Percentiles rank a stretch among this genome's conserved stretches.
Evolutionary conservation across 495 filamentous ascomycete species (phyloP).

Genomic region (Xylaria cubensis): DNA sequence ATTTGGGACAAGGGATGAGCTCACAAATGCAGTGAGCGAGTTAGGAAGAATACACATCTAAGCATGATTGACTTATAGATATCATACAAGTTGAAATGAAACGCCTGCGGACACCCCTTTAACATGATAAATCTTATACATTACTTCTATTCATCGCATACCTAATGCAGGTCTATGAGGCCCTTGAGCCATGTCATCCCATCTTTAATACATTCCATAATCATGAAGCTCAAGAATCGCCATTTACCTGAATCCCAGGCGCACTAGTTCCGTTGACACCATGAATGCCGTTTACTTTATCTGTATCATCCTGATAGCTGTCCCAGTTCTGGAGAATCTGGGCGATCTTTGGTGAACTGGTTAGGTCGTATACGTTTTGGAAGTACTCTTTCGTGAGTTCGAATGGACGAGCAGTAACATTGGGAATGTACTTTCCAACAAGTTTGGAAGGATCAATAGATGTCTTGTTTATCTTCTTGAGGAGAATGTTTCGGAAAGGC

Average conservation of each 20-base stretch:
- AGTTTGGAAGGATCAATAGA: conserved; percentile 96
- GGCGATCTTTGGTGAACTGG: conserved; percentile 90
- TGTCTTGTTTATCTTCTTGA: conserved; percentile 99
- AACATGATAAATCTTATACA: conserved; percentile 16
- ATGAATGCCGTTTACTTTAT: conserved; percentile 37
- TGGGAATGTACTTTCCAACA: conserved; percentile 98
- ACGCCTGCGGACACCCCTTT: background rate
- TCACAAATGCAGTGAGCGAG: background rate
- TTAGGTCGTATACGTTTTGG: conserved; percentile 94
- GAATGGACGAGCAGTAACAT: conserved; percentile 95
- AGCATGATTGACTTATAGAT: background rate
- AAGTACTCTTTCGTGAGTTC: conserved; percentile 98
- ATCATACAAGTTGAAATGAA: background rate
- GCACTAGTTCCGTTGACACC: conserved; percentile 35
- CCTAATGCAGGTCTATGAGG: background rate
- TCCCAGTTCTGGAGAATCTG: conserved; percentile 87
- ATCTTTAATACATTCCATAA: background rate
- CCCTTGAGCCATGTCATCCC: background rate
- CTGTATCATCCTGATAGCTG: conserved; percentile 59
- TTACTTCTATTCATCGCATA: background rate
- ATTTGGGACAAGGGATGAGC: background rate
- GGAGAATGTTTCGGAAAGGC: conserved; percentile 93
- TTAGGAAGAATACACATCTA: background rate
- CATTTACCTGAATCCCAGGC: conserved; percentile 33
- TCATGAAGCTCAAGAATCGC: conserved; percentile 16